Evolutionary conservation across 495 filamentous ascomycete genomes (phyloP), one percentile per base, ranked within the genome.

Genomic region (Penicillium lividum): DNA sequence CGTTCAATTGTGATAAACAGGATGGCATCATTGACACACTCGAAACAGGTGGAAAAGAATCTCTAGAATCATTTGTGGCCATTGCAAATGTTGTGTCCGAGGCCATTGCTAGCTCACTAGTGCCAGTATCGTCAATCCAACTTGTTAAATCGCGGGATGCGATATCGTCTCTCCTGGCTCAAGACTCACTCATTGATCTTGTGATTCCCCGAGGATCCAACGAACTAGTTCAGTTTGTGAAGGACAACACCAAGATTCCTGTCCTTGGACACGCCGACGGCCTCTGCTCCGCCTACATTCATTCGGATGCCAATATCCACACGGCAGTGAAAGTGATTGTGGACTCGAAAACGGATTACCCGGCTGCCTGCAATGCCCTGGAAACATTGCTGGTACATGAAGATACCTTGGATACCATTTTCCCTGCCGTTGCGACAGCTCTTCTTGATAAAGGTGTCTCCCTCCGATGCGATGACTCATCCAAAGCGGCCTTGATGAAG

Each of bases 251-350:
- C 53, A 90, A 90, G 60, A 98, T 99, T 58, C 95, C 94, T 0
- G 95, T 99, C 6, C 84, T 99, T 29, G 94, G 94, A 34, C 94
- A 99, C 69, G 95, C 94, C 11, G 95, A 99, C 69, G 94, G 94
- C 30, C 81, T 98, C 56, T 98, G 94, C 78, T 84, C 84, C 56
- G 87, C 93, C 56, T 99, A 96, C 74, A 82, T 99, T 33, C 89
- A 93, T 63, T 73, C 81, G 11, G 89, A 93, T 46, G 93, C 90
- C 28, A 86, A 93, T 60, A 73, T 76, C 22, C 75, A 83, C 27
- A 87, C 86, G 66, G 89, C 91, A 28, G 81, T 85, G 11, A 88
- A 86, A 54, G 88, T 97, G 22, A 78, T 98, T 16, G 76, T 96
- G 60, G 95, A 99, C 73, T 88, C 93, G 22, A 99, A 99, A 72